phyloP scores from a whole-genome alignment of 2,329 filamentous ascomycete genomes.

The Aspergillus terreus region DNA sequence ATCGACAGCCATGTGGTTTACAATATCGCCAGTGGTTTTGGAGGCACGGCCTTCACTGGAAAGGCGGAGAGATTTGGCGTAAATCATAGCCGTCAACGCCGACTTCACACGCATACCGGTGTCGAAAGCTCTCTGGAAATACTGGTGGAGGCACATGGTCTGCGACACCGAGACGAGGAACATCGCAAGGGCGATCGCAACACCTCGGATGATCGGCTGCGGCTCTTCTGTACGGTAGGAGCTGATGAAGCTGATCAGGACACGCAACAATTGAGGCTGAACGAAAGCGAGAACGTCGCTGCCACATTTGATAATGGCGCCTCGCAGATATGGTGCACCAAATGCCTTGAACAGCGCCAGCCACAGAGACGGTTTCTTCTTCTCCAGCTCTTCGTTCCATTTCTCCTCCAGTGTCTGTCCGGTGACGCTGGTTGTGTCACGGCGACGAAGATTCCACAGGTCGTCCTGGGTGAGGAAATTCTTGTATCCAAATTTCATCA shows the following conservation, averaged over 20 bases:
- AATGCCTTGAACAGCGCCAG: conserved; percentile 79
- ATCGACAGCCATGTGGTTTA: conserved; percentile 99
- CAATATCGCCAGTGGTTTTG: conserved; percentile 95
- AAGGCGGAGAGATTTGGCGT: conserved; percentile 81
- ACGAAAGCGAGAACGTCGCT: conserved; percentile 84
- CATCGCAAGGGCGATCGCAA: conserved; percentile 86
- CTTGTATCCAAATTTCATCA: conserved; percentile 95
- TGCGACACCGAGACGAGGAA: conserved; percentile 82
- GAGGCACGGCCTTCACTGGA: conserved; percentile 87
- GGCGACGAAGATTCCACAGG: conserved; percentile 82
- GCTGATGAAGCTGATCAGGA: conserved; percentile 77
- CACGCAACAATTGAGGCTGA: conserved; percentile 83
- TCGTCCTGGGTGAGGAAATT: conserved; percentile 91
- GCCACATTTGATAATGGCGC: conserved; percentile 79
- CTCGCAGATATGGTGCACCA: conserved; percentile 76
- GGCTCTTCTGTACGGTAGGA: conserved; percentile 66
- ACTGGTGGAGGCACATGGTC: conserved; percentile 90
- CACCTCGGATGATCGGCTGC: conserved; percentile 77
- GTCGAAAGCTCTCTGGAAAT: conserved; percentile 92
- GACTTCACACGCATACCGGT: conserved; percentile 97
- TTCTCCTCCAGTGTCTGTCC: conserved; percentile 65
- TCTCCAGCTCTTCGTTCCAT: conserved; percentile 72
- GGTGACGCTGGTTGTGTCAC: conserved; percentile 74
- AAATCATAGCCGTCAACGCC: conserved; percentile 83
- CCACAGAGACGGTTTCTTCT: conserved; percentile 80